Percentiles rank a stretch among this genome's conserved stretches.
phyloP scores from a whole-genome alignment of 345 rosid genomes.

The Gossypium longicalyx region DNA sequence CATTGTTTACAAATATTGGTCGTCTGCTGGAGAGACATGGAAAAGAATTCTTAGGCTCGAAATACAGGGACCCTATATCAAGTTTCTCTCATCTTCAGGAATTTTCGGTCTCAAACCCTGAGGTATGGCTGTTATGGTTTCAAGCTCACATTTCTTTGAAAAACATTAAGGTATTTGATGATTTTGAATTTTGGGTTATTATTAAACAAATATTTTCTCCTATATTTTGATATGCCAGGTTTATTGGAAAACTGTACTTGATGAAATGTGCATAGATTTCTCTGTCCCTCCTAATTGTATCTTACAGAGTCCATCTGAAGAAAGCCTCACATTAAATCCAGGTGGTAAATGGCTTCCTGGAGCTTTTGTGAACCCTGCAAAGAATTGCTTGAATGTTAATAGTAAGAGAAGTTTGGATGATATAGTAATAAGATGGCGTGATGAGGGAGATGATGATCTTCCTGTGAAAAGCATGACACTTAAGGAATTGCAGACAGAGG shows the following conservation, averaged over 20 bases:
- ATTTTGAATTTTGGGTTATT: not conserved
- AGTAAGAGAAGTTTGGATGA: constrained; percentile 53
- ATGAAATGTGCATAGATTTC: constrained; percentile 56
- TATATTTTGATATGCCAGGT: constrained; percentile 38
- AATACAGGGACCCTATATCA: constrained; percentile 65
- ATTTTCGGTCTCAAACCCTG: constrained; percentile 81
- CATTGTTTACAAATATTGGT: constrained; percentile 66
- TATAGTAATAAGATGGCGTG: constrained; percentile 70
- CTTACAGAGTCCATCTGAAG: constrained; percentile 31
- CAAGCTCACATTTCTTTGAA: constrained; percentile 2
- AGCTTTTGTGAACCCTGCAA: constrained; percentile 71
- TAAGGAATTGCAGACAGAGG: constrained; percentile 59
- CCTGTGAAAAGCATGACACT: constrained; percentile 72
- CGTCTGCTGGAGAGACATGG: constrained; percentile 64
- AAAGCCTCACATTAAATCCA: constrained; percentile 33
- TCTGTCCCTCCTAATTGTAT: constrained; percentile 65
- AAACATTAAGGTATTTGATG: not conserved
- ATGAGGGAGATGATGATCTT: constrained; percentile 69
- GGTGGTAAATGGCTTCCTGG: constrained; percentile 97
- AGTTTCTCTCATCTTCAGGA: constrained; percentile 81
- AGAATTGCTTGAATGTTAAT: constrained; percentile 53
- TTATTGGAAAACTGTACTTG: constrained; percentile 75
- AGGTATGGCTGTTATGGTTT: constrained; percentile 38
- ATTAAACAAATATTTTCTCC: not conserved
- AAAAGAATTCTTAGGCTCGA: constrained; percentile 62